Evolutionary conservation across 148 eudicot genomes (phyloP), one percentile per base, ranked within the genome.

Genomic region (Vaccinium vitisidaea): DNA sequence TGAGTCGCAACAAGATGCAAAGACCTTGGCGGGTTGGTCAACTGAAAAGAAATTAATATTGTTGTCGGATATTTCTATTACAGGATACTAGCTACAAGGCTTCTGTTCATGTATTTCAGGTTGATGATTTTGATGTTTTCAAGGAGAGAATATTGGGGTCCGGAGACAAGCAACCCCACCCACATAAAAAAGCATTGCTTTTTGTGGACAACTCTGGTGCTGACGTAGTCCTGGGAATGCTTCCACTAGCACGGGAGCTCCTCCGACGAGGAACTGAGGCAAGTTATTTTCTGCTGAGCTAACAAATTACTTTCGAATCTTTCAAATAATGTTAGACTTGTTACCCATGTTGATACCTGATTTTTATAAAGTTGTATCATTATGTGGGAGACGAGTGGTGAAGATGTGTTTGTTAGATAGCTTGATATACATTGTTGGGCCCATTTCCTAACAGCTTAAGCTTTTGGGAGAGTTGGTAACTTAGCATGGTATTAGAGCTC

Each of bases 1-100:
- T 97, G 99, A 97, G 99, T 86, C 97, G 99, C 67, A 88, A 95
- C 59, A 95, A 97, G 91, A 97, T 97, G 99, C 99, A 94, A 77
- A 92, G 98, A 87, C 99, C 99, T 76, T 97, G 97, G 96, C 90
- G 96, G 92, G 99, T 91, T 86, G 86, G 94, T 83, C 63, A 74
- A 10, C 81, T n/a, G 55, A 43, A 48, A 80, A 50, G 16, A 52
- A 50, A 23, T 32, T 39, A 36, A 70, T 50, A 4, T 49, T 27
- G 23, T 39, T 75, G 48, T 18, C 27, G 49, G n/a, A 50, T 53
- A 53, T 74, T 43, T 32, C 63, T 11, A 86, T 36, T 56, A 65
- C 43, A 69, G 46, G 46, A 36, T 32, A 43, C 32, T 43, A 77
- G 43, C 71, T 61, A 53, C 53, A 67, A 78, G 65, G 23, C 80